Base-by-base conservation (phyloP, 768 basidiomycete species). In the Tubosaeta sp. region DNA sequence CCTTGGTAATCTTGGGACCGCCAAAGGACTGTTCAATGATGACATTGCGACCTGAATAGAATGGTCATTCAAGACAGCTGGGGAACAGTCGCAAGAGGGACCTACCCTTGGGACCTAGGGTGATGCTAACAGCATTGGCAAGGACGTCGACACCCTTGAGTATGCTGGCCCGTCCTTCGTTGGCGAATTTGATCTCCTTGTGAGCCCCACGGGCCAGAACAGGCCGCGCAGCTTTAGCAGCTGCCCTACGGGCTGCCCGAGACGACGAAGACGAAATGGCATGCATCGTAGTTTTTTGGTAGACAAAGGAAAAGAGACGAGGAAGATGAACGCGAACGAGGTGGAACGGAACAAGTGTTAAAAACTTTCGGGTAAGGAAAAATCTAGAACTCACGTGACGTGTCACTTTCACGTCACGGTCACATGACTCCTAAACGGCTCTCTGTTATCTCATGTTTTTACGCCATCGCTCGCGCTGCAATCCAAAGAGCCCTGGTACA, bases 151-250 rank as follows among this genome's bases (percentile, higher is more conserved):
- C 94, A 72, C 95, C 95, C 71, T 87, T 88, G 60, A 97, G 80
- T 74, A 97, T 95, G 72, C 84, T 83, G 29, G 93, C 91, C 58
- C 95, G 83, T 60, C 94, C 94, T 60, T 93, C 92, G 71, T 97
- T 95, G 66, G 88, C 89, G 74, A 98, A 97, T 74, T 88, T 87
- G 71, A 98, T 90, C 71, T 97, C 94, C 81, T 97, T 97, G 82
- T 95, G 91, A 16, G 84, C 88, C 54, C 86, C 85, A 52, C 91
- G 85, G 35, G 72, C 71, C n/a, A 83, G 62, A 11, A 77, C 59
- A 53, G 83, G 79, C 65, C 77, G 77, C 12, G 75, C 70, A 25
- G 79, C 76, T 65, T 80, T 82, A 43, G 76, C 71, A 32, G 84
- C 84, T 47, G 79, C 82, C 63, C 85, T 83, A 58, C 85, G 86